Percentiles rank a stretch among this genome's conserved stretches.
These are phyloP conservation scores for Kazachstania africana DNA, from an alignment of 805 yeast species.

Conservation along the genomic window DNA sequence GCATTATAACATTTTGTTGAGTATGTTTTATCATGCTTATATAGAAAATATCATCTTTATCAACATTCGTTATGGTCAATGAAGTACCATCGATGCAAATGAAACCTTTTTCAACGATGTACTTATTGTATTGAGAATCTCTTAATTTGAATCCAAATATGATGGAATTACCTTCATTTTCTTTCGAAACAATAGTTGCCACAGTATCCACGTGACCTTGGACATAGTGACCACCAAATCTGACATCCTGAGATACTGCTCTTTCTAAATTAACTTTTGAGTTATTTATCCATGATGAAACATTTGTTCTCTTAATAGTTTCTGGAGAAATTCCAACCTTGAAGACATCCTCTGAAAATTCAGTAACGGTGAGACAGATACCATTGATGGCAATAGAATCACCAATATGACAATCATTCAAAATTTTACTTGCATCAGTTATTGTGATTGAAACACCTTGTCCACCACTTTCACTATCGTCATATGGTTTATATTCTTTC, in stretches of 20 bases:
- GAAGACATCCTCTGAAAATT: constrained; percentile 48
- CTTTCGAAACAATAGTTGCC: constrained; percentile 46
- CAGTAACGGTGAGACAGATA: constrained; percentile 83
- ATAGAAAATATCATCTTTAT: constrained; percentile 44
- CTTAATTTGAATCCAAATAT: constrained; percentile 58
- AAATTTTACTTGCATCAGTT: constrained; percentile 45
- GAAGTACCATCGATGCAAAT: constrained; percentile 90
- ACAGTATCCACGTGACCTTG: constrained; percentile 96
- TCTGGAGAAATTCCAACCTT: constrained; percentile 92
- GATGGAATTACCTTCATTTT: constrained; percentile 65
- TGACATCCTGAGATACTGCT: constrained; percentile 63
- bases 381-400: constrained; percentile 91
- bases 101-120: constrained; percentile 91
- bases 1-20: constrained; percentile 66
- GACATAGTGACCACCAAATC: constrained; percentile 95
- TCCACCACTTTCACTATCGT: constrained; percentile 18
- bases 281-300: constrained; percentile 50
- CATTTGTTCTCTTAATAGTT: constrained; percentile 69
- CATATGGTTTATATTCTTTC: constrained; percentile 12
- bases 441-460: constrained; percentile 61
- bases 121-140: constrained; percentile 47
- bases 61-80: constrained; percentile 73
- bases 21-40: constrained; percentile 91
- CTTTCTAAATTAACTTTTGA: constrained; percentile 77
- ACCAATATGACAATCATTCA: constrained; percentile 79